Conservation (phyloP, 2,329 filamentous ascomycete species). For the Exophiala phaeomuriformis region DNA sequence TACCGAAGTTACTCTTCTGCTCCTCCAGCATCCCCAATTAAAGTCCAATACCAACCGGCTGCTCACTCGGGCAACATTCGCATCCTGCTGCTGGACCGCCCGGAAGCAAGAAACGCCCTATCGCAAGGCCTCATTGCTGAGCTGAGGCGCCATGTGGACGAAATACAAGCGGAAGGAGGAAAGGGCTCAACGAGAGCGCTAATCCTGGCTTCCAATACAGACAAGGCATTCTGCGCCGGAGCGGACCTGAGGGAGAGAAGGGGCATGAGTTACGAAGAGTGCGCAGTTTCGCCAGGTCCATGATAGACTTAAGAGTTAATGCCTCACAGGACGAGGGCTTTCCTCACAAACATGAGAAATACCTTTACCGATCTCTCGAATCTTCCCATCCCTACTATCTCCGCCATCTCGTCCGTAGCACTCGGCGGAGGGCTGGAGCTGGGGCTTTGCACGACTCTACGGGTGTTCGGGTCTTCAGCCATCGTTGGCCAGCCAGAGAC, state of each 20-base stretch:
- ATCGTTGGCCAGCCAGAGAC: constrained; percentile 83
- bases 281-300: constrained; percentile 30
- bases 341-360: constrained; percentile 66
- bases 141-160: constrained; percentile 64
- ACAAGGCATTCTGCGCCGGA: constrained; percentile 84
- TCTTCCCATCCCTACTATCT: constrained; percentile 83
- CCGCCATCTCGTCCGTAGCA: constrained; percentile 75
- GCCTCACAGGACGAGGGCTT: constrained; percentile 60
- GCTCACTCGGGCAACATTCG: constrained; percentile 77
- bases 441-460: constrained; percentile 79
- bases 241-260: constrained; percentile 87
- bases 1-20: constrained; percentile 12
- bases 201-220: constrained; percentile 76
- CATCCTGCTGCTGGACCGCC: constrained; percentile 79
- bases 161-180: constrained; percentile 55
- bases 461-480: constrained; percentile 74
- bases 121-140: constrained; percentile 67
- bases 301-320: constrained; percentile 4
- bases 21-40: constrained; percentile 40
- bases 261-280: constrained; percentile 72
- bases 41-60: constrained; percentile 67
- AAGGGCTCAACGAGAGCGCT: constrained; percentile 65
- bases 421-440: constrained; percentile 92
- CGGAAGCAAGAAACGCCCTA: constrained; percentile 81
- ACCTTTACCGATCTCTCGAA: constrained; percentile 67